These are phyloP conservation scores for Geranium rotundifolium DNA, from an alignment of 345 rosid genomes.

Conservation along the genomic window DNA sequence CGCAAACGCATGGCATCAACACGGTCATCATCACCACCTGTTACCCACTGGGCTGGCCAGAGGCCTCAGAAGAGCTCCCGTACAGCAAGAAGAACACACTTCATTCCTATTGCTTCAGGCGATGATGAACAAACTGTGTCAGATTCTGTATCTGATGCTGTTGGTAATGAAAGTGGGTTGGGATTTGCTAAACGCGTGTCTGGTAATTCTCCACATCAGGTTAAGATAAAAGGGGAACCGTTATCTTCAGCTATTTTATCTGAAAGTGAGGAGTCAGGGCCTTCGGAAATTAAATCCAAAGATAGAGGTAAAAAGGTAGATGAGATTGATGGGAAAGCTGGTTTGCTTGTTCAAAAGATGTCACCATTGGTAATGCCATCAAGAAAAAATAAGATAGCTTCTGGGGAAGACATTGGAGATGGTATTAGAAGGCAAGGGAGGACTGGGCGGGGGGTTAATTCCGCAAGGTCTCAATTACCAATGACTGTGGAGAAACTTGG, in stretches of 20 bases:
- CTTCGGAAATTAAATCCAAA: slow-evolving; percentile 63
- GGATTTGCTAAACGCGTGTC: slow-evolving; percentile 54
- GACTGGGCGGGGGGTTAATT: slow-evolving; percentile 54
- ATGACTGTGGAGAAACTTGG: slow-evolving; percentile 49
- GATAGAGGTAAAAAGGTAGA: slow-evolving; percentile 60
- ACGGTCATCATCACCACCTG: slow-evolving; percentile 74
- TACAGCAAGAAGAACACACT: slow-evolving; percentile 72
- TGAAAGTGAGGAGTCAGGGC: slow-evolving; percentile 87
- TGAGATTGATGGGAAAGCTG: slow-evolving; percentile 67
- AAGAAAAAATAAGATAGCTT: slow-evolving; percentile 59
- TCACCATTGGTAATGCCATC: slow-evolving; percentile 45
- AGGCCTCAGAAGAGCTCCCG: slow-evolving; percentile 84
- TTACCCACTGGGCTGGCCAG: slow-evolving; percentile 67
- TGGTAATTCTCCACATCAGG: slow-evolving; percentile 66
- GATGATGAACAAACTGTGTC: slow-evolving; percentile 52
- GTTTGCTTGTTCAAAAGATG: slow-evolving; percentile 52
- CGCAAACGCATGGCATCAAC: slow-evolving; percentile 61
- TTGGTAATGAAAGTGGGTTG: slow-evolving; percentile 47
- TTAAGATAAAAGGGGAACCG: slow-evolving; percentile 60
- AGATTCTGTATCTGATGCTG: slow-evolving; percentile 57
- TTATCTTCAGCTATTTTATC: slow-evolving; percentile 61
- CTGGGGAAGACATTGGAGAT: slow-evolving; percentile 65
- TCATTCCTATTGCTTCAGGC: slow-evolving; percentile 59
- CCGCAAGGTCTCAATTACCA: slow-evolving; percentile 58
- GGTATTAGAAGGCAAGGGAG: slow-evolving; percentile 82